Conservation (phyloP, 2,329 filamentous ascomycete genomes). For the Cladosporium sp. region DNA sequence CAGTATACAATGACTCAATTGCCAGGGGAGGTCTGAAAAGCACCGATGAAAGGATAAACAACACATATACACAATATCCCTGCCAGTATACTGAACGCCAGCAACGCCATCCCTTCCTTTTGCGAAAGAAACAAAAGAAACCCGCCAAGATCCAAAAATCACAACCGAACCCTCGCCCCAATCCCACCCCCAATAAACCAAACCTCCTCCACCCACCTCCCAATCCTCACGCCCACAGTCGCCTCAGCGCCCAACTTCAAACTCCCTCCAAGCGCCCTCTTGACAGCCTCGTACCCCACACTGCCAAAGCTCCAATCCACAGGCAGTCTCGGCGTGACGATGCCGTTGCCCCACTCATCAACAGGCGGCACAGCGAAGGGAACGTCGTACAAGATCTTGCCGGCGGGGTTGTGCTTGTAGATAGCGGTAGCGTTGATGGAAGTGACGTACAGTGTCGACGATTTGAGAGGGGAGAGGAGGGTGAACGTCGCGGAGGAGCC, state of each 20-base stretch:
- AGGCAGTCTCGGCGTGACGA: slow-evolving; percentile 73
- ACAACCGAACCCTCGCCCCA: slow-evolving; percentile 51
- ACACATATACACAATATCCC: background rate
- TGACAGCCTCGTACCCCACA: slow-evolving; percentile 81
- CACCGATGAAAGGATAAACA: background rate
- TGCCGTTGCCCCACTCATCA: slow-evolving; percentile 43
- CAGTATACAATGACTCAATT: too few species aligned
- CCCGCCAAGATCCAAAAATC: slow-evolving; percentile 3
- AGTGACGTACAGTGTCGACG: slow-evolving; percentile 75
- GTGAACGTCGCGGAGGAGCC: slow-evolving; percentile 85
- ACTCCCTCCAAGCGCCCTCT: slow-evolving; percentile 75
- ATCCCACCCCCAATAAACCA: slow-evolving; percentile 54
- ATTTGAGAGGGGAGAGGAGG: slow-evolving; percentile 73
- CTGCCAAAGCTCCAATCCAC: slow-evolving; percentile 77
- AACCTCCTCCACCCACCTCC: slow-evolving; percentile 74
- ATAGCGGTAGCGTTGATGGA: slow-evolving; percentile 80
- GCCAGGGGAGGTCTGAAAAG: background rate
- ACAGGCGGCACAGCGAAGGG: slow-evolving; percentile 74
- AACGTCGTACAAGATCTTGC: slow-evolving; percentile 71
- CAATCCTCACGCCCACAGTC: slow-evolving; percentile 72
- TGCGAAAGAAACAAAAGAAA: background rate
- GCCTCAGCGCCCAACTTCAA: slow-evolving; percentile 79
- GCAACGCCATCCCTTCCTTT: background rate
- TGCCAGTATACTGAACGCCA: background rate
- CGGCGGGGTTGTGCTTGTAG: slow-evolving; percentile 76